Evolutionary conservation across 495 filamentous ascomycete genomes (phyloP).

Genomic region (Emericellopsis terricola): DNA sequence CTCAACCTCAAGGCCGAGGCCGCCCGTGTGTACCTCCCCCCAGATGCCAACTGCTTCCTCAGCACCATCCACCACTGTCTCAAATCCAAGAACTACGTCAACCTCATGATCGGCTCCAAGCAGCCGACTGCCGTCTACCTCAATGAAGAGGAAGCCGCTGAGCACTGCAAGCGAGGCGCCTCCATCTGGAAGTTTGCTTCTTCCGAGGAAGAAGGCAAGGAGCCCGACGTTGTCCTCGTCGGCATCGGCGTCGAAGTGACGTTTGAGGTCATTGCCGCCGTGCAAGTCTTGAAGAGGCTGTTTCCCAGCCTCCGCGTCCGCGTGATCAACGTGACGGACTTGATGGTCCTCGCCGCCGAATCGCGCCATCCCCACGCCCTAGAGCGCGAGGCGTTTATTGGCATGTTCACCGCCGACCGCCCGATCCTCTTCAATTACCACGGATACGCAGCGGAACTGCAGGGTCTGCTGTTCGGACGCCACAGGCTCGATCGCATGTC

Average conservation of each 20-base stretch:
- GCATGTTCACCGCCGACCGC: slow-evolving; percentile 41
- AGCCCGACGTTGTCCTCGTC: slow-evolving; percentile 51
- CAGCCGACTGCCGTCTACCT: slow-evolving; percentile 53
- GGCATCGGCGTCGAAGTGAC: slow-evolving; percentile 56
- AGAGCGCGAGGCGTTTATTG: slow-evolving; percentile 30
- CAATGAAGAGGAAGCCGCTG: slow-evolving; percentile 43
- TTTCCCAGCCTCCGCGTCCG: slow-evolving; percentile 38
- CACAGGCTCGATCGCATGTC: slow-evolving; percentile 28
- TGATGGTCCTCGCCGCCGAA: slow-evolving; percentile 46
- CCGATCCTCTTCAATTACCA: slow-evolving; percentile 57
- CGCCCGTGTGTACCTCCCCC: slow-evolving; percentile 56
- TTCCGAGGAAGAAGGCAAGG: slow-evolving; percentile 23
- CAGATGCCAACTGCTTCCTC: slow-evolving; percentile 57
- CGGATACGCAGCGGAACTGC: slow-evolving; percentile 44
- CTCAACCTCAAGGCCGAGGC: slow-evolving; percentile 48
- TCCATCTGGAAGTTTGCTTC: slow-evolving; percentile 49
- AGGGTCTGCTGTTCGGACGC: slow-evolving; percentile 46
- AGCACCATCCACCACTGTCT: slow-evolving; percentile 48
- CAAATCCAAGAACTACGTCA: slow-evolving; percentile 45
- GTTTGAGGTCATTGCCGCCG: slow-evolving; percentile 51
- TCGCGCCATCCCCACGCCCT: slow-evolving; percentile 46
- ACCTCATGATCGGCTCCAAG: slow-evolving; percentile 60
- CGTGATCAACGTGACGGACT: slow-evolving; percentile 57
- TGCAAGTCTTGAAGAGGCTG: slow-evolving; percentile 34
- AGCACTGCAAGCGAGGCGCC: slow-evolving; percentile 45